Conservation (phyloP, 177 flowering plant species). For the Tripterygium wilfordii region DNA sequence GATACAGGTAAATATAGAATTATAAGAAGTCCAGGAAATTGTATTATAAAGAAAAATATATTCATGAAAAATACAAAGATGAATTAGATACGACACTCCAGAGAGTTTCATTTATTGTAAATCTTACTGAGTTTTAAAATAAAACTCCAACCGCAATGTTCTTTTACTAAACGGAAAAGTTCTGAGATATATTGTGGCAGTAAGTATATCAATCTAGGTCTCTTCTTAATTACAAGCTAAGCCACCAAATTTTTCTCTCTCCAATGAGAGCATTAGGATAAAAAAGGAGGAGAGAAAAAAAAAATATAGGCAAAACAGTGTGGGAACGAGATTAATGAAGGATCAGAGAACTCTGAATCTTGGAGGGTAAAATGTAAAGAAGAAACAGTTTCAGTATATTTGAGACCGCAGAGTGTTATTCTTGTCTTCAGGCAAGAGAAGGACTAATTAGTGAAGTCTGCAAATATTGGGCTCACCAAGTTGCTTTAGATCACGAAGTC, state of each 20-base stretch:
- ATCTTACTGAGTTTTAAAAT: no score
- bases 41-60: neutral
- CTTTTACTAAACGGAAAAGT: no score
- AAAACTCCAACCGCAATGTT: no score
- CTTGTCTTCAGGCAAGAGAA: neutral
- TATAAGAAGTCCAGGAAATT: neutral
- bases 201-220: no score
- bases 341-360: neutral
- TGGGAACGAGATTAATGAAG: neutral
- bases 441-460: neutral
- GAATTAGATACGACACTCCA: no score
- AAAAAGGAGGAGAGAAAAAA: no score
- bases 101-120: no score
- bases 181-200: no score
- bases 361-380: neutral
- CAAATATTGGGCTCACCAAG: conserved; percentile 51
- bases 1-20: conserved; percentile 5
- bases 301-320: no score
- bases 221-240: no score
- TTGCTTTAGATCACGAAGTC: conserved; percentile 94
- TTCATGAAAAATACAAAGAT: neutral
- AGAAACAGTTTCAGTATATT: neutral
- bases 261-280: no score
- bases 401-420: neutral
- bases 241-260: no score